Conservation (phyloP, 805 yeast genomes). For the Candida sithepensis region DNA sequence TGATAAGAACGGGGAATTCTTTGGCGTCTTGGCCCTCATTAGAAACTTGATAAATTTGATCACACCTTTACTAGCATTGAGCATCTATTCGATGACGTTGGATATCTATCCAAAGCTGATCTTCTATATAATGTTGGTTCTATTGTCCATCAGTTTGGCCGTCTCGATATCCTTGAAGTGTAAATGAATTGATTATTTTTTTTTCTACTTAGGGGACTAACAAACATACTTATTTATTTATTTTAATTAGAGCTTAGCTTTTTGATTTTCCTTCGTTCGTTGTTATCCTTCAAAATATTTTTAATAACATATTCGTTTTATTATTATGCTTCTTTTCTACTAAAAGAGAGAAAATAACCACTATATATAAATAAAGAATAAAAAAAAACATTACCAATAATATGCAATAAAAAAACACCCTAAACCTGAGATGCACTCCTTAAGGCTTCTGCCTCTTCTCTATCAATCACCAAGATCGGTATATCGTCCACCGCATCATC, state of each 20-base stretch:
- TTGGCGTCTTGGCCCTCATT: conserved; percentile 64
- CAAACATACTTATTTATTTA: not conserved
- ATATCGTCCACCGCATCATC: conserved; percentile 8
- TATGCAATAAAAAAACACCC: too few species aligned
- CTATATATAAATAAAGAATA: not conserved
- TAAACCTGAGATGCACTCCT: conserved; percentile 5
- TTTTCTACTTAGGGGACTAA: not conserved
- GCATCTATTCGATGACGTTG: conserved; percentile 45
- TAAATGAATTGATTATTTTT: not conserved
- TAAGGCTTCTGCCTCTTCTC: conserved; percentile 27
- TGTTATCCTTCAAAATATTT: not conserved
- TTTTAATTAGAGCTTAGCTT: not conserved
- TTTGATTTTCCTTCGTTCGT: not conserved
- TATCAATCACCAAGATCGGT: conserved; percentile 28
- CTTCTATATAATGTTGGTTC: conserved; percentile 22
- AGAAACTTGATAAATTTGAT: conserved; percentile 46
- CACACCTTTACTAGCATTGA: conserved; percentile 46
- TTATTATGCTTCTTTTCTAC: too few species aligned
- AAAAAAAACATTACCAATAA: not conserved
- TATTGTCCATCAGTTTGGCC: conserved; percentile 2
- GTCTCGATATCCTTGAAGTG: conserved; percentile 4
- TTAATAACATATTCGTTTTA: too few species aligned
- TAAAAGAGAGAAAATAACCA: not conserved
- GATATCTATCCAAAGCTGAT: conserved; percentile 36
- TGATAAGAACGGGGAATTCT: conserved; percentile 62